phyloP scores from a whole-genome alignment of 768 basidiomycete genomes.

The Boletus sensibilis region DNA sequence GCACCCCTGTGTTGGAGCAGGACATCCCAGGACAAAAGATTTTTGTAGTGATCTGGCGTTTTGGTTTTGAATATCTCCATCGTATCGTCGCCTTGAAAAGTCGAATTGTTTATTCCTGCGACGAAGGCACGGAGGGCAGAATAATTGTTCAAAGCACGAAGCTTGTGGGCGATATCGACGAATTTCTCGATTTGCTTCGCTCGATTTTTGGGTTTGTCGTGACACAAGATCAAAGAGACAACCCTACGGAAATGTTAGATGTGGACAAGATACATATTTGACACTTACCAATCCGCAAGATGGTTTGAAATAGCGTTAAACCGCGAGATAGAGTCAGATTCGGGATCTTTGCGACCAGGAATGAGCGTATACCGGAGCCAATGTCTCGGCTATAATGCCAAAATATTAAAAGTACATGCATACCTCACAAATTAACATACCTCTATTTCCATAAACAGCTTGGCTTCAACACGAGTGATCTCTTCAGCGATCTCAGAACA shows the following conservation, averaged over 20 bases:
- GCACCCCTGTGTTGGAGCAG: slow-evolving; percentile 79
- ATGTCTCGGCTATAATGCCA: slow-evolving; percentile 66
- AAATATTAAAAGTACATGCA: background rate
- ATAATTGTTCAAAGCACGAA: slow-evolving; percentile 88
- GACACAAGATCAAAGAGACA: slow-evolving; percentile 84
- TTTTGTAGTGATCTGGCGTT: slow-evolving; percentile 69
- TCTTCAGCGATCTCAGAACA: slow-evolving; percentile 77
- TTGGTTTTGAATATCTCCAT: slow-evolving; percentile 70
- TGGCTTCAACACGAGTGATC: slow-evolving; percentile 73
- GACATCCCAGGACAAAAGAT: slow-evolving; percentile 79
- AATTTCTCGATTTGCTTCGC: slow-evolving; percentile 87
- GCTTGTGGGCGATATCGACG: slow-evolving; percentile 74
- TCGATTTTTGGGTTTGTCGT: slow-evolving; percentile 72
- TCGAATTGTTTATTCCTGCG: slow-evolving; percentile 87
- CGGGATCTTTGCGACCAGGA: slow-evolving; percentile 61
- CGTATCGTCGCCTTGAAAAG: slow-evolving; percentile 73
- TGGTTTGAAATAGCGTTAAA: slow-evolving; percentile 81
- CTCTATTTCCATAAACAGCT: slow-evolving; percentile 71
- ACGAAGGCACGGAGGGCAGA: slow-evolving; percentile 90
- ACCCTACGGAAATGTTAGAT: slow-evolving; percentile 56
- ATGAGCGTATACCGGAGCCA: slow-evolving; percentile 80
- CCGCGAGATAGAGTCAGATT: slow-evolving; percentile 65
- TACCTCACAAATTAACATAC: slow-evolving; percentile 40
- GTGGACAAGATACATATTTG: background rate
- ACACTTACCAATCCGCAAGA: slow-evolving; percentile 73